Conservation (phyloP, 2,329 filamentous ascomycete species). For the Fusarium irregulare region DNA sequence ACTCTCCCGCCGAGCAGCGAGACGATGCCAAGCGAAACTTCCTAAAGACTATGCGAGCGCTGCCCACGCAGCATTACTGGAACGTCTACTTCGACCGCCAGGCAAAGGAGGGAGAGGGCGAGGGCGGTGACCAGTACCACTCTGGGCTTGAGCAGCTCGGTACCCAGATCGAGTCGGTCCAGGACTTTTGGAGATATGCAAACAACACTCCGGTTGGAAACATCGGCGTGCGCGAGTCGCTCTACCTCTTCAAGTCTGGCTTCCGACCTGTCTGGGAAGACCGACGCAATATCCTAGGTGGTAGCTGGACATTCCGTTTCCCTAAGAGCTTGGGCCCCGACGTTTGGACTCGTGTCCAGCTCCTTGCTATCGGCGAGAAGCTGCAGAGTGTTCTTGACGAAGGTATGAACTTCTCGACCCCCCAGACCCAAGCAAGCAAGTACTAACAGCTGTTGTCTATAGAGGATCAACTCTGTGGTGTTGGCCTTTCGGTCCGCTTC, state of each 20-base stretch:
- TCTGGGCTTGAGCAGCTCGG: conserved; percentile 71
- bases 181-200: conserved; percentile 86
- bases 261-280: conserved; percentile 87
- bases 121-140: conserved; percentile 60
- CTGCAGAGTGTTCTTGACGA: conserved; percentile 78
- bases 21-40: conserved; percentile 88
- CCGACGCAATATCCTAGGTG: conserved; percentile 84
- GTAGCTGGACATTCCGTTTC: conserved; percentile 92
- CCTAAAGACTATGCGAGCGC: conserved; percentile 76
- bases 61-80: conserved; percentile 85
- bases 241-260: conserved; percentile 83
- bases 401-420: conserved; percentile 59
- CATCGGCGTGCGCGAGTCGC: conserved; percentile 80
- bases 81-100: conserved; percentile 75
- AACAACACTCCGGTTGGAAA: conserved; percentile 83
- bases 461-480: conserved; percentile 90
- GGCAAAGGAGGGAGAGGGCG: conserved; percentile 49
- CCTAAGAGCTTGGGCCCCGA: conserved; percentile 78
- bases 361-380: conserved; percentile 85
- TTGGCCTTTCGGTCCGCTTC: conserved; percentile 88
- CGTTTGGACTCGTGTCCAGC: conserved; percentile 84
- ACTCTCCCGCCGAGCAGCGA: conserved; percentile 77
- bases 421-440: neutral
- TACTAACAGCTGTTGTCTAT: conserved; percentile 27
- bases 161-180: conserved; percentile 78